These are phyloP conservation scores for Tylopilus subfusipes DNA, from an alignment of 768 basidiomycete species.

Conservation along the genomic window DNA sequence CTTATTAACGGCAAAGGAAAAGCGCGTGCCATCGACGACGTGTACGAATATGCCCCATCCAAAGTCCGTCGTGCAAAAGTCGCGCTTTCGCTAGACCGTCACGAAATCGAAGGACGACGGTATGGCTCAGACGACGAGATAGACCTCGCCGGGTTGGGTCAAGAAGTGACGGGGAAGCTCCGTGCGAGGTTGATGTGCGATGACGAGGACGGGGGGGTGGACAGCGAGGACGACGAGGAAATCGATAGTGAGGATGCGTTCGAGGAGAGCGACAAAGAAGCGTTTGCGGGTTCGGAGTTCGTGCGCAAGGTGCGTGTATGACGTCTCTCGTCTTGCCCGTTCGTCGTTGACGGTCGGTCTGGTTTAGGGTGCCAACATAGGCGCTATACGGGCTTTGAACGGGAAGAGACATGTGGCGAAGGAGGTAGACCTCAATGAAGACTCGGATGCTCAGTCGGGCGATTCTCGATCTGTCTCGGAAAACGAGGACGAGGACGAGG, in stretches of 20 bases:
- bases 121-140: conserved; percentile 41
- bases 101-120: conserved; percentile 40
- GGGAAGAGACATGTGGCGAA: conserved; percentile 34
- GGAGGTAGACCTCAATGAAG: conserved; percentile 68
- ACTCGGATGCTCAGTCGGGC: conserved; percentile 33
- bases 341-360: neutral
- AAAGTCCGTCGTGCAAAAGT: conserved; percentile 51
- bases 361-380: conserved; percentile 23
- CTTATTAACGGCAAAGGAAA: conserved; percentile 16
- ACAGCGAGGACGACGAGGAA: conserved; percentile 77
- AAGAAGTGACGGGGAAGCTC: conserved; percentile 33
- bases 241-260: conserved; percentile 83
- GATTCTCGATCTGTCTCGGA: conserved; percentile 17
- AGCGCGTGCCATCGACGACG: conserved; percentile 41
- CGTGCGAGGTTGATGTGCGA: conserved; percentile 51
- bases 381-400: conserved; percentile 13
- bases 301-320: conserved; percentile 15
- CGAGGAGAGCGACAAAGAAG: conserved; percentile 78
- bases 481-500: conserved; percentile 37
- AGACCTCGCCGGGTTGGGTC: conserved; percentile 29
- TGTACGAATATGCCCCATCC: conserved; percentile 61
- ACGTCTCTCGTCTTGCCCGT: neutral
- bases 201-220: conserved; percentile 48
- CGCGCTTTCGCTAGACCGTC: conserved; percentile 50
- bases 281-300: conserved; percentile 60